These are phyloP conservation scores for Dysphania ambrosioides DNA, from an alignment of 148 eudicot species.

Conservation along the genomic window DNA sequence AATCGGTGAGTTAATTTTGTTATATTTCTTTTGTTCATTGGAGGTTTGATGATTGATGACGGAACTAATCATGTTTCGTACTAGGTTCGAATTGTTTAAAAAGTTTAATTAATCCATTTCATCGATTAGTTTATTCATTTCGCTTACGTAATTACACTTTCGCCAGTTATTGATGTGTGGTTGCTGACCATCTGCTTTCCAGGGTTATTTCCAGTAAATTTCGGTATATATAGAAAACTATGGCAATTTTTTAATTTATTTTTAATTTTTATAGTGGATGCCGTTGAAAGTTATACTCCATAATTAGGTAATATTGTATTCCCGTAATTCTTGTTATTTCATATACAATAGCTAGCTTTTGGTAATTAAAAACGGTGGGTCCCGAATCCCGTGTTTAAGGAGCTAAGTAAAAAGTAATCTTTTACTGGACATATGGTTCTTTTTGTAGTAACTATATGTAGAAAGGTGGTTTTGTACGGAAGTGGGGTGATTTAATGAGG, in stretches of 20 bases:
- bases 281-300: not conserved
- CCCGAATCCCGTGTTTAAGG: too few relatives aligned
- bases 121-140: not conserved
- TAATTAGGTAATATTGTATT: too few relatives aligned
- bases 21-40: not conserved
- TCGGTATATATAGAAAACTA: too few relatives aligned
- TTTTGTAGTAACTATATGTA: too few relatives aligned
- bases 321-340: too few relatives aligned
- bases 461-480: too few relatives aligned
- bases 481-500: too few relatives aligned
- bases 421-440: too few relatives aligned
- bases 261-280: not conserved
- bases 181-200: not conserved
- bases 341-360: too few relatives aligned
- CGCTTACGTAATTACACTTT: not conserved
- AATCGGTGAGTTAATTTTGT: slow-evolving; percentile 11
- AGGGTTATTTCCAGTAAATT: too few relatives aligned
- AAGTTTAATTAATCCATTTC: not conserved
- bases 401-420: too few relatives aligned
- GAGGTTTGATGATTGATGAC: not conserved
- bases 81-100: slow-evolving; percentile 12
- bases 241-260: not conserved
- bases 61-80: not conserved
- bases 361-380: too few relatives aligned
- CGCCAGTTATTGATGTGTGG: not conserved